These are phyloP conservation scores for Solanum raphanifolium DNA, from an alignment of 257 asterid species.

Conservation along the genomic window DNA sequence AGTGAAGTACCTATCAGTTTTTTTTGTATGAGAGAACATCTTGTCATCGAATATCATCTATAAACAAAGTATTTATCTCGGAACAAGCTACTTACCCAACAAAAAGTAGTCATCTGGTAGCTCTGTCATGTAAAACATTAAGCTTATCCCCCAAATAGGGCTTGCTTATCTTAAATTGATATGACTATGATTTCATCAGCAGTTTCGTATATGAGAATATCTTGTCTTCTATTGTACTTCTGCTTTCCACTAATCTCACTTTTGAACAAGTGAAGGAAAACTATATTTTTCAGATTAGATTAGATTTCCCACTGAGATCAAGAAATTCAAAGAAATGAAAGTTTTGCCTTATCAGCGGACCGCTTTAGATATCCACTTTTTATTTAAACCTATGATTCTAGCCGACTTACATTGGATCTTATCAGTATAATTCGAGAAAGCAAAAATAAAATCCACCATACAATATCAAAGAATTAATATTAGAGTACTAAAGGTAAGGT, in stretches of 20 bases:
- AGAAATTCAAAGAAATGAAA: neutral
- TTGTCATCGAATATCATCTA: neutral
- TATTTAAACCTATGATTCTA: neutral
- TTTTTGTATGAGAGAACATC: neutral
- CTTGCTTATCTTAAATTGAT: neutral
- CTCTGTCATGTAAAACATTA: neutral
- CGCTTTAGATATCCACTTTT: neutral
- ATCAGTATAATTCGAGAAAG: neutral
- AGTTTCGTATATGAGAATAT: neutral
- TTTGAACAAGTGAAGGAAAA: neutral
- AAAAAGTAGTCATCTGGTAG: neutral
- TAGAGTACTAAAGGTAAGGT: neutral
- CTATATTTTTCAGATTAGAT: neutral
- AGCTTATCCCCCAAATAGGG: neutral
- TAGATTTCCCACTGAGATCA: neutral
- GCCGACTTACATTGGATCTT: neutral
- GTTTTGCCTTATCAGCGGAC: neutral
- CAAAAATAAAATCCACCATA: neutral
- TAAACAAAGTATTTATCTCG: neutral
- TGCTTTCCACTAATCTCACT: neutral
- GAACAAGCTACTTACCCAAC: neutral
- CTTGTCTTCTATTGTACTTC: neutral
- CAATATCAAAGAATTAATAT: neutral
- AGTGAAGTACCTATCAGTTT: neutral
- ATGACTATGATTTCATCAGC: neutral